Base-by-base conservation (phyloP, 1,139 yeast genomes). In the Yamadazyma diddensiae region DNA sequence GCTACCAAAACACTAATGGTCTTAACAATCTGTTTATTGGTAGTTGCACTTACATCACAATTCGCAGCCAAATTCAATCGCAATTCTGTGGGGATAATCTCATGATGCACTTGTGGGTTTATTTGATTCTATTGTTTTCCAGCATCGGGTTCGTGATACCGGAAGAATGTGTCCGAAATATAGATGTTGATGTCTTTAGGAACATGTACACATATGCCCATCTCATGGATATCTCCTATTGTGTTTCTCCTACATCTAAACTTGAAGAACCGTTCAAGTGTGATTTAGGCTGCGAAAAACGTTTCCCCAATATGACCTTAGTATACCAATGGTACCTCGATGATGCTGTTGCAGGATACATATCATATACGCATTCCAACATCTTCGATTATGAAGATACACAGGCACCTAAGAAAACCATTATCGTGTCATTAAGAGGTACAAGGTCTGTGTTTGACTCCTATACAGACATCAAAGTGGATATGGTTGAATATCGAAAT, bases 191-290 rank as follows among this genome's bases (percentile, higher is more conserved):
- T 6, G 46, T 62, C 13, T 62, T 57, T 34, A 33, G 48, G 17
- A 54, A 58, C 30, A 49, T 66, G 35, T 60, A 49, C 46, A 62
- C 65, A 4, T 64, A 65, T 43, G 74, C 78, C 2, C 75, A 70
- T 45, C 50, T 72, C 26, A 66, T 68, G 26, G 77, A 72, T 38
- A 69, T 71, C 15, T 55, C 77, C 8, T 73, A 73, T 41, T 73
- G 79, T 41, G 59, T 73, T 2, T 65, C 73, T 2, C 50, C 57
- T 2, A 38, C 59, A 2, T 49, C 59, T 3, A 47, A 49, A 5
- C 62, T 73, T 6, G 46, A 52, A 2, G 48, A 51, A 17, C 79
- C 79, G 0, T 73, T 73, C 40, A 41, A 53, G n/a, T 73, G 79
- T 44, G 67, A 63, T 15, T 52, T 67, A 26, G 46, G 52, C 14